A percentile compares a stretch with the other conserved stretches of the same genome.
phyloP scores from a whole-genome alignment of 177 flowering plant species.

The Tripterygium wilfordii region DNA sequence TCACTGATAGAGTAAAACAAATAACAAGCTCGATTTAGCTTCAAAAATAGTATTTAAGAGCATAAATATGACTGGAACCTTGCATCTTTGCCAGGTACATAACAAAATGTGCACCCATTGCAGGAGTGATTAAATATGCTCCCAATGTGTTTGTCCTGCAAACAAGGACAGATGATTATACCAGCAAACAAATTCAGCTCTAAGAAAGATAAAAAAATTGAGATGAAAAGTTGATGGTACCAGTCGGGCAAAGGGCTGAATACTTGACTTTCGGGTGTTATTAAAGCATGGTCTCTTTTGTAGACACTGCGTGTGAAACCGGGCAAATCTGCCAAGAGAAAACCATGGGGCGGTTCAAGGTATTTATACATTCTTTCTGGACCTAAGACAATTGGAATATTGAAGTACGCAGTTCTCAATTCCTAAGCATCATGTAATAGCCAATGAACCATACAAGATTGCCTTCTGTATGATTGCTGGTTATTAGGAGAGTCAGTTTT shows the following conservation, averaged over 20 bases:
- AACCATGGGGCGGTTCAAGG: too few species aligned
- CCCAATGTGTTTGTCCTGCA: constrained; percentile 79
- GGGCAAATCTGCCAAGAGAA: constrained; percentile 63
- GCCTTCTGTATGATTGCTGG: too few species aligned
- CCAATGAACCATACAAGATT: too few species aligned
- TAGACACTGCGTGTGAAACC: constrained; percentile 97
- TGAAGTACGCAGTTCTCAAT: too few species aligned
- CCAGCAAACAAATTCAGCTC: background rate
- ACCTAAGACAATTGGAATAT: too few species aligned
- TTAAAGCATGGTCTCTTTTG: constrained; percentile 78
- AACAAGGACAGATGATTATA: constrained; percentile 6
- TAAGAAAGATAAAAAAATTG: background rate
- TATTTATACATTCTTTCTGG: too few species aligned
- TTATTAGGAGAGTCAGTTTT: too few species aligned
- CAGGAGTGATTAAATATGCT: constrained; percentile 88
- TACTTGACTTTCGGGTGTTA: constrained; percentile 97
- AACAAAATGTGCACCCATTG: constrained; percentile 85
- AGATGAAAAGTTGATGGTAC: constrained; percentile 24
- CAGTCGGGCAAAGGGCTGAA: constrained; percentile 89
- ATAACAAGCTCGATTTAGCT: too few species aligned
- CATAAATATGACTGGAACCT: too few species aligned
- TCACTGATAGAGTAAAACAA: too few species aligned
- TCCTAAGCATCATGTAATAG: too few species aligned
- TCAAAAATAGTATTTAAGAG: background rate
- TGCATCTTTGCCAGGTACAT: constrained; percentile 94